These are phyloP conservation scores for Blastocystis sp. DNA, from an alignment of 352 stramenopile genomes.

Conservation along the genomic window DNA sequence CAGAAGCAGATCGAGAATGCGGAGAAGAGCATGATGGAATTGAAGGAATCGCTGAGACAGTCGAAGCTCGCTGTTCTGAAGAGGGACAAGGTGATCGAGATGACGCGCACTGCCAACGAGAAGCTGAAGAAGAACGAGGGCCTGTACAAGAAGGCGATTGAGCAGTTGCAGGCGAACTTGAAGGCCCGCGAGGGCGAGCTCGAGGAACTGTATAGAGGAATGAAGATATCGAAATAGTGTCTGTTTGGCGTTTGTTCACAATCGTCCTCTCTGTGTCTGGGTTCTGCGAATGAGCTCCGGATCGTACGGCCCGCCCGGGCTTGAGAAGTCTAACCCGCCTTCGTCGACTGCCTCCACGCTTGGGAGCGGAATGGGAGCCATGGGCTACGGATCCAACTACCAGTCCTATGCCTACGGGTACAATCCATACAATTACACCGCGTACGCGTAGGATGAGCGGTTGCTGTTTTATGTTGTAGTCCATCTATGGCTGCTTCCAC, in stretches of 20 bases:
- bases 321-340: not conserved
- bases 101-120: slow-evolving; percentile 15
- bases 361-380: not conserved
- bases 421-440: not conserved
- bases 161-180: slow-evolving; percentile 21
- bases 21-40: slow-evolving; percentile 9
- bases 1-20: not conserved
- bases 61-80: slow-evolving; percentile 38
- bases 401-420: slow-evolving; percentile 17
- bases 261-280: not conserved
- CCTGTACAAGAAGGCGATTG: slow-evolving; percentile 47
- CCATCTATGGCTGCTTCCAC: not conserved
- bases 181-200: slow-evolving; percentile 41
- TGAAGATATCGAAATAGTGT: slow-evolving; percentile 56
- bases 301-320: slow-evolving; percentile 11
- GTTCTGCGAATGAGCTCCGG: slow-evolving; percentile 8
- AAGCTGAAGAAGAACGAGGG: slow-evolving; percentile 54
- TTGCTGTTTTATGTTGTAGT: slow-evolving; percentile 38
- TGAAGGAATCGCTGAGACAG: not conserved
- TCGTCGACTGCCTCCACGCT: not conserved
- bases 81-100: slow-evolving; percentile 20
- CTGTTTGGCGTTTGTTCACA: slow-evolving; percentile 35
- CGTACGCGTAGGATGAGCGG: not conserved
- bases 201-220: slow-evolving; percentile 59
- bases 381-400: slow-evolving; percentile 1